Evolutionary conservation across 1,139 yeast species (phyloP).

Genomic region (Spathaspora sp.): DNA sequence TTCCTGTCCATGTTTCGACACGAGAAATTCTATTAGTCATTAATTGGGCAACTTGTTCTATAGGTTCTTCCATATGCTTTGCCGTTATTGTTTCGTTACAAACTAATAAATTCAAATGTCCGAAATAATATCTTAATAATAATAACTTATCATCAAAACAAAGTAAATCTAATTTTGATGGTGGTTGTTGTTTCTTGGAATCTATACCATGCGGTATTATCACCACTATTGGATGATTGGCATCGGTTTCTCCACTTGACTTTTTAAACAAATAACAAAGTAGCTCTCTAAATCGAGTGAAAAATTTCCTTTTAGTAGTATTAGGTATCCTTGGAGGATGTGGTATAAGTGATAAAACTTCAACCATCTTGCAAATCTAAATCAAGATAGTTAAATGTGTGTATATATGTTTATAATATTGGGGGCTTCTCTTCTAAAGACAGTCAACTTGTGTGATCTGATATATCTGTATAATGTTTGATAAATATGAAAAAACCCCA

Average conservation of each 20-base stretch:
- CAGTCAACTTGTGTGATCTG: not conserved
- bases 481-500: not conserved
- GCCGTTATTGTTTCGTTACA: slow-evolving; percentile 22
- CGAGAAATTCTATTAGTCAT: slow-evolving; percentile 44
- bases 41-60: slow-evolving; percentile 26
- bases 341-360: slow-evolving; percentile 13
- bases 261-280: slow-evolving; percentile 29
- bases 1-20: slow-evolving; percentile 60
- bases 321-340: slow-evolving; percentile 5
- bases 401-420: not conserved
- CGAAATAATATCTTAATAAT: slow-evolving; percentile 39
- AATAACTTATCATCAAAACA: slow-evolving; percentile 28
- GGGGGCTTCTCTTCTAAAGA: too few relatives aligned
- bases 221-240: slow-evolving; percentile 35
- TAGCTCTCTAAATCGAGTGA: slow-evolving; percentile 14
- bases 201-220: slow-evolving; percentile 21
- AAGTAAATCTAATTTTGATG: slow-evolving; percentile 17
- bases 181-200: slow-evolving; percentile 3
- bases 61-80: slow-evolving; percentile 24
- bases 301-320: slow-evolving; percentile 3
- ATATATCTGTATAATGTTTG: not conserved
- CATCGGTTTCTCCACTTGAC: slow-evolving; percentile 37
- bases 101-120: slow-evolving; percentile 41
- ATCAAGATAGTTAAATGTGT: not conserved
- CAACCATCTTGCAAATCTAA: slow-evolving; percentile 10